Conservation (phyloP, 306 rosid genomes). For the Calophaca sinica region DNA sequence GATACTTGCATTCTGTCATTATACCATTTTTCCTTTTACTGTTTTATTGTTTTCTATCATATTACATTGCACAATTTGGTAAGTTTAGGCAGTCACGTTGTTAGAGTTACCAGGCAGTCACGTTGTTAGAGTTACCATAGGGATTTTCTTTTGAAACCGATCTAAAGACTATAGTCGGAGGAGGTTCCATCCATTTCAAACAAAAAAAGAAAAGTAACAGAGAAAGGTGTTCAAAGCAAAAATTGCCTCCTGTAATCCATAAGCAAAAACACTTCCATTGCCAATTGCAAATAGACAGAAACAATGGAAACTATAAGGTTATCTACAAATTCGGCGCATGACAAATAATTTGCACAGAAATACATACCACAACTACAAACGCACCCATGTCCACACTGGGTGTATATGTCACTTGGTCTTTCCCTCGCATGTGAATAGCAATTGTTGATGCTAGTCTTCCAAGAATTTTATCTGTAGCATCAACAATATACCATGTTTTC, state of each 20-base stretch:
- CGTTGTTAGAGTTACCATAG: neutral
- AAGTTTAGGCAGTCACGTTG: neutral
- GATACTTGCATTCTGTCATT: too few species aligned
- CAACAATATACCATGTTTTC: conserved; percentile 89
- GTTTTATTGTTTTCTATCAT: too few species aligned
- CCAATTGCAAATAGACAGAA: conserved; percentile 30
- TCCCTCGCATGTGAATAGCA: conserved; percentile 85
- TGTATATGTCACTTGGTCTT: conserved; percentile 78
- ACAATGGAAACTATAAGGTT: neutral
- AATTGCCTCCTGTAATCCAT: conserved; percentile 10
- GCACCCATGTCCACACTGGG: conserved; percentile 99
- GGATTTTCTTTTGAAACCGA: neutral
- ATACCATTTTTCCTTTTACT: too few species aligned
- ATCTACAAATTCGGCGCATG: neutral
- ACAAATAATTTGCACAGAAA: conserved; percentile 32
- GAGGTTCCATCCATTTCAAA: conserved; percentile 13
- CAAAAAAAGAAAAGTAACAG: conserved; percentile 21
- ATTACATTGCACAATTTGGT: neutral
- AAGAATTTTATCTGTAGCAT: conserved; percentile 87
- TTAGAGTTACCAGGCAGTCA: neutral
- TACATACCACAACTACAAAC: conserved; percentile 92
- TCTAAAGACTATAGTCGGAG: neutral
- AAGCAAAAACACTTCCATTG: neutral
- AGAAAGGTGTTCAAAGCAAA: conserved; percentile 10
- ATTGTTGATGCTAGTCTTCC: conserved; percentile 96